These are phyloP conservation scores for Lycium ferocissimum DNA, from an alignment of 257 asterid genomes.

Conservation along the genomic window DNA sequence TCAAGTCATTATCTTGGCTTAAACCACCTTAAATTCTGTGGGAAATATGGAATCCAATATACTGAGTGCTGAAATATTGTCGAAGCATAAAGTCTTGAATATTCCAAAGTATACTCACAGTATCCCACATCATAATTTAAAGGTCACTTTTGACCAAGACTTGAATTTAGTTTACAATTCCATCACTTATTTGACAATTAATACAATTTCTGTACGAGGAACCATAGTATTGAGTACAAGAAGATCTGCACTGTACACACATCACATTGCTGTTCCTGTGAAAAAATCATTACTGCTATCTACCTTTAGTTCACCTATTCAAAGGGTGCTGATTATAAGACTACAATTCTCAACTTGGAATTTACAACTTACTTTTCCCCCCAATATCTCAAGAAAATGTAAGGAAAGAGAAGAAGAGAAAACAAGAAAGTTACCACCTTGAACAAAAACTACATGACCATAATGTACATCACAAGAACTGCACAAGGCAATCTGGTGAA, in stretches of 20 bases:
- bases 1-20: no score
- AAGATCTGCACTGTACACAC: conserved; percentile 12
- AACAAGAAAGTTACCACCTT: background rate
- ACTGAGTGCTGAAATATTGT: no score
- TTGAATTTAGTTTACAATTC: background rate
- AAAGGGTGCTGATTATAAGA: conserved; percentile 17
- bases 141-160: background rate
- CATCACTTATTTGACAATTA: background rate
- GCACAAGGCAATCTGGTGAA: background rate
- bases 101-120: no score
- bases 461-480: conserved; percentile 26
- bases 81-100: no score
- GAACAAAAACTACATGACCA: conserved; percentile 19
- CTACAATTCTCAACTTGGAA: conserved; percentile 17
- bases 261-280: background rate
- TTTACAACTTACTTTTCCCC: conserved; percentile 18
- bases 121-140: no score
- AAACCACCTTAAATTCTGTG: no score
- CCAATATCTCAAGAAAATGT: conserved; percentile 2
- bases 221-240: background rate
- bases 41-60: no score
- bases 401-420: background rate
- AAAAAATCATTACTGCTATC: background rate
- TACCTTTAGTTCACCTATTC: background rate
- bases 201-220: background rate